A percentile compares a stretch with the other conserved stretches of the same genome.
Evolutionary conservation across 176 grass and related monocot genomes (phyloP).

Genomic region (Puccinellia tenuiflora): DNA sequence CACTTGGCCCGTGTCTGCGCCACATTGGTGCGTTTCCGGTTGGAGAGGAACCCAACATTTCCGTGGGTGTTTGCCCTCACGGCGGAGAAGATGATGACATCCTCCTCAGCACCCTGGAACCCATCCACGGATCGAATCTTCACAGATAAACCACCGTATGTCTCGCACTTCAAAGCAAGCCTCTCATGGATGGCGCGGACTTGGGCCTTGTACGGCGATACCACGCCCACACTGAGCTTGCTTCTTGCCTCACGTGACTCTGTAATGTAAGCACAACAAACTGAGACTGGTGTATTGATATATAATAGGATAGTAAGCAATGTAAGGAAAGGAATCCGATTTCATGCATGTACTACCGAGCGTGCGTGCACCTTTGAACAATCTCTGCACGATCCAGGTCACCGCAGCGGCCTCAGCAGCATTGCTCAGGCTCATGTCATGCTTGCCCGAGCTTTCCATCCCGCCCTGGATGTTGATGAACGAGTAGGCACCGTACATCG

Average conservation of each 20-base stretch:
- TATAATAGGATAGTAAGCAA: background rate
- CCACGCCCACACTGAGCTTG: slow-evolving; percentile 23
- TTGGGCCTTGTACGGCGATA: slow-evolving; percentile 50
- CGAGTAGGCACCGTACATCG: slow-evolving; percentile 55
- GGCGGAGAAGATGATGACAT: slow-evolving; percentile 53
- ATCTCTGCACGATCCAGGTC: background rate
- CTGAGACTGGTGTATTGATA: too few relatives aligned
- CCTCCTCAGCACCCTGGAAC: slow-evolving; percentile 68
- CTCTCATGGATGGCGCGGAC: slow-evolving; percentile 40
- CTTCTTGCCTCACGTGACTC: background rate
- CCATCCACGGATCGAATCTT: slow-evolving; percentile 63
- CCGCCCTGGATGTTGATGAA: slow-evolving; percentile 54
- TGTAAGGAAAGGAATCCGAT: too few relatives aligned
- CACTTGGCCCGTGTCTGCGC: slow-evolving; percentile 51
- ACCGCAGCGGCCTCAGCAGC: too few relatives aligned
- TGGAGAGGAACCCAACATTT: slow-evolving; percentile 42
- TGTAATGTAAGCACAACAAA: background rate
- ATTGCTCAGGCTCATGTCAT: too few relatives aligned
- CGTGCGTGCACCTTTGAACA: slow-evolving; percentile 30
- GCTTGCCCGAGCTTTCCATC: too few relatives aligned
- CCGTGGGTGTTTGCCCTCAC: slow-evolving; percentile 41
- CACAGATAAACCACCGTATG: slow-evolving; percentile 13
- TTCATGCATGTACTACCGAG: background rate
- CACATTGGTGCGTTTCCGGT: slow-evolving; percentile 40
- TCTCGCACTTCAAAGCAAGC: background rate